Conservation (phyloP, 108 stramenopile genomes). For the Discostella stelligeroides region DNA sequence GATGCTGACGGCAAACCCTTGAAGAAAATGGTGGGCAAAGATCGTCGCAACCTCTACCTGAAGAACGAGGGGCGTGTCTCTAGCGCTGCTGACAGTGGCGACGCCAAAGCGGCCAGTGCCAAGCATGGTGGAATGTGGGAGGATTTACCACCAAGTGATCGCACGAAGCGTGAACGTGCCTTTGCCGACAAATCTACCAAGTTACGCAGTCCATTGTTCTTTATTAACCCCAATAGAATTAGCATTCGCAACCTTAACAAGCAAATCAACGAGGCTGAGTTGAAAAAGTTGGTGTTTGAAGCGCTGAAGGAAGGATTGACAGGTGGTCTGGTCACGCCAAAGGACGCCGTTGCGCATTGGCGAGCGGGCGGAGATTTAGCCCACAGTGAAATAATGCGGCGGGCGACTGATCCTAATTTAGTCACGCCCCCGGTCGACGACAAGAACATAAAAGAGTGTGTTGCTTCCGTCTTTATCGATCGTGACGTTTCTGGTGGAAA, state of each 20-base stretch:
- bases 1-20: conserved; percentile 60
- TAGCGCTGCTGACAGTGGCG: conserved; percentile 41
- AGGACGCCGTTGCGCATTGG: conserved; percentile 86
- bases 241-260: conserved; percentile 91
- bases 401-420: conserved; percentile 49
- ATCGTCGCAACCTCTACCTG: conserved; percentile 95
- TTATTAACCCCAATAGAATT: conserved; percentile 93
- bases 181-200: conserved; percentile 93
- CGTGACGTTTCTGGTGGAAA: conserved; percentile 61
- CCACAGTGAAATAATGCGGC: conserved; percentile 66
- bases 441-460: conserved; percentile 81
- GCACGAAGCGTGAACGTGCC: conserved; percentile 88
- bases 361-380: conserved; percentile 74
- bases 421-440: conserved; percentile 66
- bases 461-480: conserved; percentile 86
- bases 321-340: conserved; percentile 65
- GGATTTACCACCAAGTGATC: conserved; percentile 81
- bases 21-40: conserved; percentile 66
- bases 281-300: conserved; percentile 70
- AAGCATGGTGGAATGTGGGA: conserved; percentile 65
- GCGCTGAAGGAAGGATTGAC: conserved; percentile 80
- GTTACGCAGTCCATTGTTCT: conserved; percentile 94
- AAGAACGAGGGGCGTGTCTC: conserved; percentile 90
- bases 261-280: conserved; percentile 82
- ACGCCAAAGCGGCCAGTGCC: conserved; percentile 39